Evolutionary conservation across 1,139 yeast genomes (phyloP), one percentile per base, ranked within the genome.

Genomic region (Debaryomyces udenii): DNA sequence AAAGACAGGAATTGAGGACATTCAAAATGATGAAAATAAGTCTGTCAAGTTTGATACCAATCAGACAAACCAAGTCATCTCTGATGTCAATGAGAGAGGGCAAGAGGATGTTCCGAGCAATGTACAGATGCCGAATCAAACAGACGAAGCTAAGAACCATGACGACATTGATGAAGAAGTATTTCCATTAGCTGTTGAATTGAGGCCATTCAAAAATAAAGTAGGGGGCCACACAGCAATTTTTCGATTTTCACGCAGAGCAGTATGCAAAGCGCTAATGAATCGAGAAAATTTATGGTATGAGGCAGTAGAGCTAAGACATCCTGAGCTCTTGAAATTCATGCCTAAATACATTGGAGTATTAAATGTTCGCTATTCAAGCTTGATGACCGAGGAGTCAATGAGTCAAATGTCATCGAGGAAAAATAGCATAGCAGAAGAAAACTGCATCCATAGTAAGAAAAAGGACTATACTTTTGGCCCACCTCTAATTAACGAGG

Each of bases 181-280:
- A 27, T 83, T 71, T 51, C 87, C 90, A 1, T 65, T 83, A 35
- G 83, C 96, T 1, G 96, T 90, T 1, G 96, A 90, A 57, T 66
- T 91, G 42, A 80, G 88, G 39, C 96, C 96, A 2, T 91, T 86
- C 66, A 81, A 84, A 49, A 91, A 93, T 58, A 87, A 87, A 57
- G 99, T 94, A 6, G 99, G 99, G 7, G 99, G 99, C 0, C 99
- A 94, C 60, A 93, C 97, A 0, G 97, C 98, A 1, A 90, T 94
- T 35, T 94, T 93, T 64, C 77, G 93, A 48, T 93, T 93, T 58
- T 86, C 96, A 6, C 86, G 83, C 52, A 74, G 88, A 43, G 98
- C 98, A 0, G 96, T 94, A n/a, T 93, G 99, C 63, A 94, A 94
- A 62, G 94, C 95, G 1, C 68, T 93, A 46, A 87, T 90, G 47